A percentile compares a stretch with the other conserved stretches of the same genome.
Evolutionary conservation across 1,139 yeast species (phyloP).

Genomic region (Kurtzmaniella quercitrusa): DNA sequence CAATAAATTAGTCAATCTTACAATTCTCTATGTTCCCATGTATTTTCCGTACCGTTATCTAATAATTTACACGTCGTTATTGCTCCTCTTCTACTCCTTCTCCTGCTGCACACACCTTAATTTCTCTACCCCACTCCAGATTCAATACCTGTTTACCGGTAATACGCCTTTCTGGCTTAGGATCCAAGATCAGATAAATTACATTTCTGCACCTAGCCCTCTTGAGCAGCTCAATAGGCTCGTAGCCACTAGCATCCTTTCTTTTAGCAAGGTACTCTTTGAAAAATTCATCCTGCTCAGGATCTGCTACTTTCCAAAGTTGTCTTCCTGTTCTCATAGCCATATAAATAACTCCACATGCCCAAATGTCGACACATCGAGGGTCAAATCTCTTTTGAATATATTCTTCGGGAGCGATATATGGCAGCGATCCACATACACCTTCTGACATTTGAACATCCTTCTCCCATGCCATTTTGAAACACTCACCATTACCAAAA

Average conservation of each 20-base stretch:
- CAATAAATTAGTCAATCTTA: neutral
- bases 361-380: conserved; percentile 91
- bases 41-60: conserved; percentile 1
- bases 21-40: neutral
- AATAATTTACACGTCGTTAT: neutral
- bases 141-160: conserved; percentile 84
- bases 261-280: conserved; percentile 68
- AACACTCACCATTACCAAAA: conserved; percentile 94
- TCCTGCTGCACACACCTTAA: conserved; percentile 71
- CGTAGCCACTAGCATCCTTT: conserved; percentile 80
- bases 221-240: conserved; percentile 80
- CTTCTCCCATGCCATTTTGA: conserved; percentile 94
- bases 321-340: conserved; percentile 97
- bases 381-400: conserved; percentile 77
- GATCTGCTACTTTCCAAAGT: conserved; percentile 81
- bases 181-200: conserved; percentile 86
- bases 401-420: conserved; percentile 95
- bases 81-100: conserved; percentile 18
- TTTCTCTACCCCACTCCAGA: conserved; percentile 95
- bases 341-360: conserved; percentile 95
- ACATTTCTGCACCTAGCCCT: conserved; percentile 88
- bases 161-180: conserved; percentile 80
- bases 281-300: conserved; percentile 75
- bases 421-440: conserved; percentile 84
- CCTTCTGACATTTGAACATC: conserved; percentile 83